Evolutionary conservation across 352 stramenopile species (phyloP), one percentile per base, ranked within the genome.

Genomic region (Blastocystis sp.): DNA sequence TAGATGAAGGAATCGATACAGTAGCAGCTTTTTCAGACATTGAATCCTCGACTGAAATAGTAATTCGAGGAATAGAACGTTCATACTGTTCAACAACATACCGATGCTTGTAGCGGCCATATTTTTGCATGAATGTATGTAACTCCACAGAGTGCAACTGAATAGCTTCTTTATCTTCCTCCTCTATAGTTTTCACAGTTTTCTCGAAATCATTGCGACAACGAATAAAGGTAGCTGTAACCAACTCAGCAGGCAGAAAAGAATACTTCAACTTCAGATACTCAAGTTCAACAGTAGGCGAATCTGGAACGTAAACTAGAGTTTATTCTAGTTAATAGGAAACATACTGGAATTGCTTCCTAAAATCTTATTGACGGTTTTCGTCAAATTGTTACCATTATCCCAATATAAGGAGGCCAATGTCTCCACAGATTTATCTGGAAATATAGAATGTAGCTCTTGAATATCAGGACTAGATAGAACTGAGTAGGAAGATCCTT

Each of bases 301-400:
- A 27, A 24, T 83, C 71, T 6, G 27, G 71, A 27, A 65, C 49
- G 32, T 51, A 66, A 21, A 65, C 71, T 83, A 66, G 3, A 24
- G 19, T 42, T 57, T 9, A 83, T 4, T 6, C 3, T 74, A 14
- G 19, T 46, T 11, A 39, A 24, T 2, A 9, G 11, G n/a, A 65
- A 21, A 37, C 27, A 1, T 27, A 80, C 71, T 83, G 19, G 46
- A 5, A 42, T 83, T 21, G 9, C n/a, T 66, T 27, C 71, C 32
- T 19, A 83, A 21, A 51, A 83, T 83, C 19, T 14, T 37, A 66
- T 83, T 46, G 19, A 83, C 71, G 35, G 71, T 83, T 51, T 83
- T 83, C 11, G 63, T 27, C 21, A 83, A 12, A 66, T 42, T 51
- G 24, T 66, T 83, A 1, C 46, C 27, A 35, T 61, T 63, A 24